phyloP scores from a whole-genome alignment of 2,329 filamentous ascomycete species.

The Biscogniauxia sp. region DNA sequence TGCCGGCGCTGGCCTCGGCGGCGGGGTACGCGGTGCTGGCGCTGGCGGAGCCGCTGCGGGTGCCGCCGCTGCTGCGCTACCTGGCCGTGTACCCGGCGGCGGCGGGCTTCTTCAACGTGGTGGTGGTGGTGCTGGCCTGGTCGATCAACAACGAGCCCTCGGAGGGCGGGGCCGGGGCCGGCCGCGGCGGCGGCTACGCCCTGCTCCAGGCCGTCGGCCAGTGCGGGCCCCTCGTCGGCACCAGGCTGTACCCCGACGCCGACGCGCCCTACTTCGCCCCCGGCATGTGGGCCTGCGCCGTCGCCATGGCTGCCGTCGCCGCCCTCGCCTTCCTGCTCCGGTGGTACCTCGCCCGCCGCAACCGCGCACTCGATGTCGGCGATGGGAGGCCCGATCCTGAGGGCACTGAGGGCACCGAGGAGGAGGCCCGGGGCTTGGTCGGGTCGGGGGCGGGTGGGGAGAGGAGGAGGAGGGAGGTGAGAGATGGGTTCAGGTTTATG shows the following conservation, averaged over 20 bases:
- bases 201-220: constrained; percentile 81
- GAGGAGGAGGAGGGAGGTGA: too few species aligned
- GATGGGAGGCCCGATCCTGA: neutral
- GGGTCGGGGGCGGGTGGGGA: neutral
- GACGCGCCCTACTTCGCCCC: constrained; percentile 61
- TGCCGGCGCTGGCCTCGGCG: constrained; percentile 66
- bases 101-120: constrained; percentile 78
- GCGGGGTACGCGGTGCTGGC: constrained; percentile 60
- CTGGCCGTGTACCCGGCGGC: constrained; percentile 75
- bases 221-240: constrained; percentile 71
- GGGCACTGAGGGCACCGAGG: neutral
- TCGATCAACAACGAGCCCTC: constrained; percentile 79
- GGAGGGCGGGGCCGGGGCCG: constrained; percentile 43
- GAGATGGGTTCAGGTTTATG: neutral
- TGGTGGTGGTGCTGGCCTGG: constrained; percentile 85
- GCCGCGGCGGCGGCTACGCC: constrained; percentile 74
- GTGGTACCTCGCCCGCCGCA: constrained; percentile 50
- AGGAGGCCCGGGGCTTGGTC: neutral
- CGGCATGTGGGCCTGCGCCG: constrained; percentile 63
- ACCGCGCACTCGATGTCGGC: constrained; percentile 41
- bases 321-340: constrained; percentile 53
- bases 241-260: constrained; percentile 59
- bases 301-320: constrained; percentile 61
- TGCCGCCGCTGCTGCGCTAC: constrained; percentile 59
- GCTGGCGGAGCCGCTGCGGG: constrained; percentile 47